Evolutionary conservation across 257 asterid genomes (phyloP).

Genomic region (Nicotiana sylvestris): DNA sequence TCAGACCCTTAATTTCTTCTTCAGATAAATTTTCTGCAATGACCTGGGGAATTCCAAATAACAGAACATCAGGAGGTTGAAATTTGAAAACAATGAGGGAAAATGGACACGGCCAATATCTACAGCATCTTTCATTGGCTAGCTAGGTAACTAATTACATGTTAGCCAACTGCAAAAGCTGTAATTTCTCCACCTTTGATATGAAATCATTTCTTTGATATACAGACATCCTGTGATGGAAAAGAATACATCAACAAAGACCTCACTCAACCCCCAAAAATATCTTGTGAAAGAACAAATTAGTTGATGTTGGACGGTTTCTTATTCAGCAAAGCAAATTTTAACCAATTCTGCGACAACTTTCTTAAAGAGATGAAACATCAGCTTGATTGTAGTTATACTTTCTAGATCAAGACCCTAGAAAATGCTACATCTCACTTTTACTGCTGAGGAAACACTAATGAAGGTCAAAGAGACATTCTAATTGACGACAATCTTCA

Average conservation of each 20-base stretch:
- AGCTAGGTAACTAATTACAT: neutral
- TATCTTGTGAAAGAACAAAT: neutral
- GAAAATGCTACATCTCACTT: neutral
- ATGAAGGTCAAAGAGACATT: neutral
- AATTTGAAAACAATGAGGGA: neutral
- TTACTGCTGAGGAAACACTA: neutral
- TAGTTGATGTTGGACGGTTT: neutral
- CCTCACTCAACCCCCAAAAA: neutral
- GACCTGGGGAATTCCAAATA: constrained; percentile 34
- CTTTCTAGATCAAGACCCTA: neutral
- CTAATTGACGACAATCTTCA: no score
- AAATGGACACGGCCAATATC: neutral
- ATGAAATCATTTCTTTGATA: neutral
- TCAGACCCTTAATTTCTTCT: constrained; percentile 69
- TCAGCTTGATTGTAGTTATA: neutral
- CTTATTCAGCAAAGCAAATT: neutral
- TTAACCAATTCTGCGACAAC: neutral
- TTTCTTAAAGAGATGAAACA: neutral
- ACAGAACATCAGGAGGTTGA: constrained; percentile 4
- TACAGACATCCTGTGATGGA: neutral
- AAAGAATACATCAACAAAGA: neutral
- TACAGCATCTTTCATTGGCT: neutral
- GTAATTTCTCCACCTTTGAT: neutral
- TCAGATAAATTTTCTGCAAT: constrained; percentile 60
- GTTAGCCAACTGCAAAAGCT: neutral